Base-by-base conservation (phyloP, 768 basidiomycete species). In the Mycena crocata region DNA sequence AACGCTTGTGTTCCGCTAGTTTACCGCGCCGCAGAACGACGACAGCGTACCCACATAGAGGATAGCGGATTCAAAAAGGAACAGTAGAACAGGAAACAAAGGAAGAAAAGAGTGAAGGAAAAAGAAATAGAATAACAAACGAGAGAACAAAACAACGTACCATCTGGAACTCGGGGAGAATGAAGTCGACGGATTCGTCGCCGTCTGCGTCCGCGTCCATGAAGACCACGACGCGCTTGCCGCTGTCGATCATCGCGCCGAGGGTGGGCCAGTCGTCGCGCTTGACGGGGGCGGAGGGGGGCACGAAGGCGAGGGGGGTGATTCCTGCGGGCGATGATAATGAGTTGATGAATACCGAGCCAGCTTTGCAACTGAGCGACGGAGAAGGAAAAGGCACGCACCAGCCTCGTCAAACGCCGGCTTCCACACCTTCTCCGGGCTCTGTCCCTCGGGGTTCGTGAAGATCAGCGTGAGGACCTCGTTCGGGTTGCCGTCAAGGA, bases 401-500 rank as follows among this genome's bases (percentile, higher is more conserved):
- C 88, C 88, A 6, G 88, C 79, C 2, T 76, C 48, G 45, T 84
- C 80, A 74, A 90, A 90, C 1, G 81, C 77, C 1, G 86, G 85
- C 37, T 84, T 83, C 85, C 87, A 89, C 14, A 83, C 74, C 6
- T 77, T 79, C 9, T 78, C 70, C 17, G 88, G 79, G 8, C 86
- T 84, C 19, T 84, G 77, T 14, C 83, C 81, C 62, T 90, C 90
- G 3, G 86, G 87, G 73, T 91, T 91, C 46, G 90, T 90, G 71
- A 91, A 89, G 46, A 91, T 76, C 57, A 91, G 77, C 0, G 89
- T 89, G 58, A 91, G 65, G 50, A 90, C 88, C 67, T 91, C 90
- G 69, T 85, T 89, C 0, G 90, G 89, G 72, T 91, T 89, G 13
- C 84, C 80, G 52, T 84, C 82, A 31, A 90, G 79, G 80, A 86